Base-by-base conservation (phyloP, 208 protist genomes). In the Acanthamoeba triangularis region DNA sequence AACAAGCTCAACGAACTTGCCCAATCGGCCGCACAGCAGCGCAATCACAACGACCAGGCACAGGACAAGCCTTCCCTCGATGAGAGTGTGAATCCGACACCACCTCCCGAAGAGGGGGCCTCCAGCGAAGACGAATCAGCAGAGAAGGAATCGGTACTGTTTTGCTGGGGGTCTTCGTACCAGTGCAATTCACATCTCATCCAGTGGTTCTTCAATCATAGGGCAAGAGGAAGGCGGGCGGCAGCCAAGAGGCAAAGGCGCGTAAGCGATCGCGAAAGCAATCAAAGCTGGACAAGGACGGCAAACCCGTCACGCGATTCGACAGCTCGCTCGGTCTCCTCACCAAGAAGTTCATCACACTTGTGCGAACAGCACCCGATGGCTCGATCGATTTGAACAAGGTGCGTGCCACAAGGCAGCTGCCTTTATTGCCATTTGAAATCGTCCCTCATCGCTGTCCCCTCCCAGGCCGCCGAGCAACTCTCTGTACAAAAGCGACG, bases 361-460 rank as follows among this genome's bases (percentile, higher is more conserved):
- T 98, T 3, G 25, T 97, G 54, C 90, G 56, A 37, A 90, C 85
- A 20, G 84, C 95, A 47, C 78, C 72, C 16, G 56, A 96, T 61
- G 97, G 97, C n/a, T 65, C 96, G 10, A 65, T 98, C 6, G 97
- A 98, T 94, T 74, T 98, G 35, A 98, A 98, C 52, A 84, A 84
- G 74, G 74, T 84, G 23, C 44, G 13, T 52, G 61, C 59, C 25
- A n/a, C 23, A 23, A 11, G 14, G 56, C 56, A 18, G 56, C 23
- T 25, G 20, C 23, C 56, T 28, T 25, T 13, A 63, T 63, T 28
- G 14, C 56, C 23, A 3, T 63, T n/a, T 16, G 52, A 7, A 52
- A 59, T 59, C 52, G 13, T 30, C 33, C 0, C 67, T 16, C 8
- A 37, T 41, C n/a, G 6, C n/a, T 30, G 6, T 1, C 2, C 25